Conservation (phyloP, 805 yeast genomes). For the Torulaspora gathmanii region DNA sequence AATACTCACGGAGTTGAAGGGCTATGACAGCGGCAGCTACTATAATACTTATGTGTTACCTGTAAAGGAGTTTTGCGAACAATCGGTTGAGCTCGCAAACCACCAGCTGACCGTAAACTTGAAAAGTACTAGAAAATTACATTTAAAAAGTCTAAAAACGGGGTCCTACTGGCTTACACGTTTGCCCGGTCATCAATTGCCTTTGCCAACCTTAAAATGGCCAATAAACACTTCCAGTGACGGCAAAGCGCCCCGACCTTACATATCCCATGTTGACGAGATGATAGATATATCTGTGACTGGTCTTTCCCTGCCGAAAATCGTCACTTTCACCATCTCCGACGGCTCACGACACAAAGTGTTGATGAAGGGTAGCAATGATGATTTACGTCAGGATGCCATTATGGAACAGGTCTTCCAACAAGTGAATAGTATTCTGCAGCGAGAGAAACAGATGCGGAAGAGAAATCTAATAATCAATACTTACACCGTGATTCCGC, state of each 20-base stretch:
- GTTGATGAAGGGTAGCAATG: conserved; percentile 79
- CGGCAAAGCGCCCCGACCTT: conserved; percentile 46
- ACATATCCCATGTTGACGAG: conserved; percentile 43
- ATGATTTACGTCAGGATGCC: conserved; percentile 91
- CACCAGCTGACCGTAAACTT: conserved; percentile 15
- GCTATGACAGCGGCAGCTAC: conserved; percentile 26
- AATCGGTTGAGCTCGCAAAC: conserved; percentile 49
- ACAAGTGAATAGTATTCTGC: conserved; percentile 68
- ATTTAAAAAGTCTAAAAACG: conserved; percentile 35
- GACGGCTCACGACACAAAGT: conserved; percentile 57
- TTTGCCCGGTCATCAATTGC: conserved; percentile 46
- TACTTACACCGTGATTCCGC: conserved; percentile 85
- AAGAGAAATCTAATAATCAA: conserved; percentile 58
- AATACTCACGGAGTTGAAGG: conserved; percentile 43
- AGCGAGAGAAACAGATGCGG: conserved; percentile 50
- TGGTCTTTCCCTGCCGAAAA: conserved; percentile 86
- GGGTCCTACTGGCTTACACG: conserved; percentile 56
- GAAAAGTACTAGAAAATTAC: conserved; percentile 16
- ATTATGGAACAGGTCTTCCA: conserved; percentile 96
- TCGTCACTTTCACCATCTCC: conserved; percentile 49
- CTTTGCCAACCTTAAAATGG: conserved; percentile 60
- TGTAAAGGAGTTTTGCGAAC: conserved; percentile 48
- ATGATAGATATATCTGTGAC: conserved; percentile 61
- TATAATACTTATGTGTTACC: conserved; percentile 38
- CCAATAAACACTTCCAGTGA: conserved; percentile 40